Conservation (phyloP, 2,329 filamentous ascomycete species). For the Alternaria sp. region DNA sequence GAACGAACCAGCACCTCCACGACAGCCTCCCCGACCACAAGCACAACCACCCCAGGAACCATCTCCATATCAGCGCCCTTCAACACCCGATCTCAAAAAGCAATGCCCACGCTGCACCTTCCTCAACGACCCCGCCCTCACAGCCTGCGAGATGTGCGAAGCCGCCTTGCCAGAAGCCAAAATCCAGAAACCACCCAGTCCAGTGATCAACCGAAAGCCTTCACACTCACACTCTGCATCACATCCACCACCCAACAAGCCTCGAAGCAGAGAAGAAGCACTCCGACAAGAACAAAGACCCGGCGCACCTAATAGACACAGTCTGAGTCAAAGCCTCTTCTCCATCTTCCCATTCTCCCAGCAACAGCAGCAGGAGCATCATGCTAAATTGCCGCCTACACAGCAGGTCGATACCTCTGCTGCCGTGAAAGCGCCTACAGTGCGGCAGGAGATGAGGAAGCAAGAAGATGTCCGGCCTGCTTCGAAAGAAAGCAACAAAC, state of each 20-base stretch:
- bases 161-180: constrained; percentile 33
- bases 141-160: constrained; percentile 43
- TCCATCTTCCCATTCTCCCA: constrained; percentile 46
- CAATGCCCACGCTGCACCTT: constrained; percentile 46
- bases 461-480: background rate
- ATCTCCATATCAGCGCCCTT: constrained; percentile 12
- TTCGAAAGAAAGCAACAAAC: constrained; percentile 2
- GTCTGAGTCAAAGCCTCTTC: constrained; percentile 43
- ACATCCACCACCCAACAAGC: constrained; percentile 25
- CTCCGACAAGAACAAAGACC: constrained; percentile 24
- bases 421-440: background rate
- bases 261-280: constrained; percentile 5
- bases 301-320: constrained; percentile 36
- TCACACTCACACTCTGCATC: constrained; percentile 41
- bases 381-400: constrained; percentile 34
- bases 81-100: constrained; percentile 39
- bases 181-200: constrained; percentile 32
- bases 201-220: constrained; percentile 16
- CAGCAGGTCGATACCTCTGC: constrained; percentile 19
- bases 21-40: constrained; percentile 25
- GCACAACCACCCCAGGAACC: constrained; percentile 11
- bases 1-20: constrained; percentile 21
- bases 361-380: constrained; percentile 41
- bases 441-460: background rate
- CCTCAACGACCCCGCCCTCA: constrained; percentile 41